A percentile compares a stretch with the other conserved stretches of the same genome.
Evolutionary conservation across 1,139 yeast genomes (phyloP).

Genomic region (Pichia sp.): DNA sequence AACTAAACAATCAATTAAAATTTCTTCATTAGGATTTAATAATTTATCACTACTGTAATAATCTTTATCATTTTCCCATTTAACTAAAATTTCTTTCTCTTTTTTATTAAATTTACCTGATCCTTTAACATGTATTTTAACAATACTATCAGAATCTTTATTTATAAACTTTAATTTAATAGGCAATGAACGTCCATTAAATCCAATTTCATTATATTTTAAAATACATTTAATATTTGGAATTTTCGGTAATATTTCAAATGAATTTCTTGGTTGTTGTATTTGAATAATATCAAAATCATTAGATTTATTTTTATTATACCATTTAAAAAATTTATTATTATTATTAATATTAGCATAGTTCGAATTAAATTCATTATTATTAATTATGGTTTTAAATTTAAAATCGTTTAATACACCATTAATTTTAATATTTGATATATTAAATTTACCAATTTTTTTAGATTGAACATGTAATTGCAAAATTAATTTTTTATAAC

Average conservation of each 20-base stretch:
- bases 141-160: slow-evolving; percentile 27
- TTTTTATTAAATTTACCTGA: background rate
- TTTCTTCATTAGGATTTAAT: slow-evolving; percentile 14
- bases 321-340: slow-evolving; percentile 3
- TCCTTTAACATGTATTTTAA: slow-evolving; percentile 6
- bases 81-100: slow-evolving; percentile 7
- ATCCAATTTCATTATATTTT: slow-evolving; percentile 19
- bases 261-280: slow-evolving; percentile 10
- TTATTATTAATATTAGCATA: too few relatives aligned
- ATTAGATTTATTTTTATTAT: background rate
- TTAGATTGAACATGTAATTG: slow-evolving; percentile 22
- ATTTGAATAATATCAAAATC: background rate
- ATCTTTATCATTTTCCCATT: slow-evolving; percentile 15
- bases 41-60: slow-evolving; percentile 8
- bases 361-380: background rate
- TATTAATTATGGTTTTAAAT: slow-evolving; percentile 3
- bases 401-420: slow-evolving; percentile 9
- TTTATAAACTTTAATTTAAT: slow-evolving; percentile 24
- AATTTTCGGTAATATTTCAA: slow-evolving; percentile 31
- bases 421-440: slow-evolving; percentile 8
- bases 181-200: slow-evolving; percentile 27
- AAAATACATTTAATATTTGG: slow-evolving; percentile 27
- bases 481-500: slow-evolving; percentile 13
- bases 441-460: slow-evolving; percentile 19
- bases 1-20: slow-evolving; percentile 25